These are phyloP conservation scores for Penicillium concentricum DNA, from an alignment of 2,329 filamentous ascomycete species.

Conservation along the genomic window DNA sequence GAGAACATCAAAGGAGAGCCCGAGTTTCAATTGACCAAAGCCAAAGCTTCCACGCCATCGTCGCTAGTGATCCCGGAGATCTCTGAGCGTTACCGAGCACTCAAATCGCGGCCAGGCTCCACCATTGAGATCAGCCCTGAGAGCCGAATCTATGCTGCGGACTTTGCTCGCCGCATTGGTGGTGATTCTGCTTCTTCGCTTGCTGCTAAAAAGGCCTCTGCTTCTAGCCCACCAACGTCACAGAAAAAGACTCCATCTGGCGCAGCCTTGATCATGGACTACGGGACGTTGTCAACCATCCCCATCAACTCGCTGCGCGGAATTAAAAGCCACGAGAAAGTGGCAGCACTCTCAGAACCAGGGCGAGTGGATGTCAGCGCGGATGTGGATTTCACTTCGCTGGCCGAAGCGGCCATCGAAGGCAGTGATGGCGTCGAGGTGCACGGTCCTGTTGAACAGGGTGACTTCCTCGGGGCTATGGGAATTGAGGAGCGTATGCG, in stretches of 20 bases:
- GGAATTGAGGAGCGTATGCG: slow-evolving; percentile 77
- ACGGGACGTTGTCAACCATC: slow-evolving; percentile 75
- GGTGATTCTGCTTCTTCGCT: slow-evolving; percentile 45
- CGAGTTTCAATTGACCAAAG: slow-evolving; percentile 84
- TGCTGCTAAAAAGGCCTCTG: slow-evolving; percentile 35
- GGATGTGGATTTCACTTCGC: slow-evolving; percentile 86
- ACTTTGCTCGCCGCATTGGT: slow-evolving; percentile 83
- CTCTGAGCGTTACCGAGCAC: slow-evolving; percentile 72
- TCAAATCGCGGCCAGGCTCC: slow-evolving; percentile 66
- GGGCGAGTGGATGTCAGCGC: slow-evolving; percentile 86
- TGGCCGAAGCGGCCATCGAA: slow-evolving; percentile 76
- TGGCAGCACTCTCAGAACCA: slow-evolving; percentile 76
- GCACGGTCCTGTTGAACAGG: slow-evolving; percentile 87
- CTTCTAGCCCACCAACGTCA: slow-evolving; percentile 26
- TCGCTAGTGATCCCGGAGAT: slow-evolving; percentile 80
- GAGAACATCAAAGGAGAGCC: slow-evolving; percentile 54
- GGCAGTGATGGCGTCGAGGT: slow-evolving; percentile 82
- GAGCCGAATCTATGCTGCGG: slow-evolving; percentile 71
- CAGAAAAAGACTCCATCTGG: slow-evolving; percentile 67
- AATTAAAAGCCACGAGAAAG: slow-evolving; percentile 72
- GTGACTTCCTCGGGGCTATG: slow-evolving; percentile 73
- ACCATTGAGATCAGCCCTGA: slow-evolving; percentile 91
- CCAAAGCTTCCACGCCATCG: slow-evolving; percentile 73
- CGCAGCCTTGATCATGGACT: slow-evolving; percentile 93
- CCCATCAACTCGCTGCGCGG: slow-evolving; percentile 88